These are phyloP conservation scores for Tulasnella sp. DNA, from an alignment of 768 basidiomycete species.

Conservation along the genomic window DNA sequence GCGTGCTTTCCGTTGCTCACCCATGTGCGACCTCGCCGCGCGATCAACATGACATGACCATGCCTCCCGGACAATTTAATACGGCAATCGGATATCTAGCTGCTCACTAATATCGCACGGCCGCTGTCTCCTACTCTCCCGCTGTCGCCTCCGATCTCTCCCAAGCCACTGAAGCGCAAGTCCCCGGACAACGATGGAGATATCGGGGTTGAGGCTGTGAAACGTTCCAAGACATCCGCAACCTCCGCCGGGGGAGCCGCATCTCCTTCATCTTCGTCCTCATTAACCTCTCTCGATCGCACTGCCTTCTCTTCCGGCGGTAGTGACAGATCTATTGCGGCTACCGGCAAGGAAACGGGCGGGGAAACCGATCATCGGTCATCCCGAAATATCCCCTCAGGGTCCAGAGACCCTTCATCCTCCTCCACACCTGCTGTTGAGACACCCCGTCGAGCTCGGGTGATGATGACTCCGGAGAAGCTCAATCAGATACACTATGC, in stretches of 20 bases:
- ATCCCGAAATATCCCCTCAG: no score
- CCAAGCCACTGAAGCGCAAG: constrained; percentile 67
- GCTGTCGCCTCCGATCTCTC: constrained; percentile 71
- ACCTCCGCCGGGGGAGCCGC: neutral
- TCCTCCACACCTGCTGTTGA: neutral
- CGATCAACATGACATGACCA: neutral
- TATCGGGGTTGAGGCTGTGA: constrained; percentile 82
- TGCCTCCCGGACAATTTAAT: neutral
- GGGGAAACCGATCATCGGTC: no score
- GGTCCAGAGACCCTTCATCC: neutral
- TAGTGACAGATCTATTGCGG: neutral
- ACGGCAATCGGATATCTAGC: neutral
- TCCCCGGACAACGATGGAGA: constrained; percentile 60
- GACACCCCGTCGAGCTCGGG: neutral
- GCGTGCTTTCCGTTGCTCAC: neutral
- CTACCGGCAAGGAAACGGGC: neutral
- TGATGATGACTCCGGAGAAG: neutral
- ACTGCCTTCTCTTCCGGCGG: neutral
- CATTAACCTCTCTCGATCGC: neutral
- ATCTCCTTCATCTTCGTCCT: constrained; percentile 1
- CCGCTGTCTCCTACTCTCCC: constrained; percentile 22
- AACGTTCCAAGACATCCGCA: constrained; percentile 42
- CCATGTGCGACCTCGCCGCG: constrained; percentile 16
- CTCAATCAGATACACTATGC: neutral
- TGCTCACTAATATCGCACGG: constrained; percentile 6